phyloP scores from a whole-genome alignment of 83 land plant genomes.

The Diphasiastrum complanatum region DNA sequence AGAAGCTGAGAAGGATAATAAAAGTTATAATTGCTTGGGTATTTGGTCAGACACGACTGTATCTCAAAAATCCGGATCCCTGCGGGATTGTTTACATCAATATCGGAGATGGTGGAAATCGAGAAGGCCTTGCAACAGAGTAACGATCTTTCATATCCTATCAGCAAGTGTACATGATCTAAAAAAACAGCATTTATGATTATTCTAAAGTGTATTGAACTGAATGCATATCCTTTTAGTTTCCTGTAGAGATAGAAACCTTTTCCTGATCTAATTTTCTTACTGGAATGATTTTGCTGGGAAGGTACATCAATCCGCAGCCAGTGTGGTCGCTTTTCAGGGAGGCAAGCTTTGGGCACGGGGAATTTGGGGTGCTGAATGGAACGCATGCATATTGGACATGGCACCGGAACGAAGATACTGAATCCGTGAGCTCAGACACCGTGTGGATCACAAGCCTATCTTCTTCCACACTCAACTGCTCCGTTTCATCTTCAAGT shows the following conservation, averaged over 20 bases:
- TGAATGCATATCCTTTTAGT: no score
- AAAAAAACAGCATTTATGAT: no score
- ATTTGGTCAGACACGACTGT: neutral
- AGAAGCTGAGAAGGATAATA: no score
- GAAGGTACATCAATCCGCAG: conserved; percentile 44
- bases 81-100: neutral
- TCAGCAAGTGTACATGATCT: no score
- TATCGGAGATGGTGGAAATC: neutral
- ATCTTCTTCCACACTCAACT: conserved; percentile 14
- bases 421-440: conserved; percentile 58
- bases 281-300: no score
- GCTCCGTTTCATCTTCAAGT: neutral
- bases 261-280: no score
- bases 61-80: neutral
- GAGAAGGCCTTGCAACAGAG: neutral
- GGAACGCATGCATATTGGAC: conserved; percentile 71
- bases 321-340: conserved; percentile 43
- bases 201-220: no score
- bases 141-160: no score
- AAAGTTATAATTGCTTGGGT: no score
- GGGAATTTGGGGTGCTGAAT: conserved; percentile 55
- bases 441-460: conserved; percentile 53
- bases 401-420: conserved; percentile 84
- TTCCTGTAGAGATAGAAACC: no score
- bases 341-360: conserved; percentile 81